A percentile compares a stretch with the other conserved stretches of the same genome.
These are phyloP conservation scores for Darksidea phi DNA, from an alignment of 495 filamentous ascomycete genomes.

Conservation along the genomic window DNA sequence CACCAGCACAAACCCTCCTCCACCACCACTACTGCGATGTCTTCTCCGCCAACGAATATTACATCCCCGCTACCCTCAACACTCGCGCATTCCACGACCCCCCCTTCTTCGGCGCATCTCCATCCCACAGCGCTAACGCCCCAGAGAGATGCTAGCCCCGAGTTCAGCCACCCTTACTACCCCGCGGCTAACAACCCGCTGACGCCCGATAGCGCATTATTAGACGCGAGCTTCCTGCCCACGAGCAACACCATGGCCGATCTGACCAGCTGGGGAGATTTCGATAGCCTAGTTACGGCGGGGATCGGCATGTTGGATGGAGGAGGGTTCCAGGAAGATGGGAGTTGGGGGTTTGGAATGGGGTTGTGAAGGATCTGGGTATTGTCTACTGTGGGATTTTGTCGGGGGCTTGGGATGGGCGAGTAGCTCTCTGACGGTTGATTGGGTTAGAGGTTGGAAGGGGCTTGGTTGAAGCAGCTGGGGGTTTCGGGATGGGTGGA, in stretches of 20 bases:
- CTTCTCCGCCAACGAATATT: too few species aligned
- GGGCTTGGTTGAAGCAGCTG: too few species aligned
- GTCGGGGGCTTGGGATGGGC: too few species aligned
- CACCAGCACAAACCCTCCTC: not conserved
- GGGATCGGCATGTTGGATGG: conserved; percentile 23
- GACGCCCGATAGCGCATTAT: conserved; percentile 22
- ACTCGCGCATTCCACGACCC: not conserved
- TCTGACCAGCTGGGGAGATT: conserved; percentile 27
- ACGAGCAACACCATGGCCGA: conserved; percentile 23
- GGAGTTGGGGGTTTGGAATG: conserved; percentile 11
- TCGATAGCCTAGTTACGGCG: conserved; percentile 24
- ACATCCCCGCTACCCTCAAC: too few species aligned
- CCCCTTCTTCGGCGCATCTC: not conserved
- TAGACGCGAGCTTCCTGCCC: conserved; percentile 6
- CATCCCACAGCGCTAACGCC: conserved; percentile 4
- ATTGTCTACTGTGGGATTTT: too few species aligned
- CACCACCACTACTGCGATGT: too few species aligned
- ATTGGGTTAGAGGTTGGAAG: too few species aligned
- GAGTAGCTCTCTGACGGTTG: too few species aligned
- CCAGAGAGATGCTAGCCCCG: conserved; percentile 15
- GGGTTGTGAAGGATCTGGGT: too few species aligned
- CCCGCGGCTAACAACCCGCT: conserved; percentile 13
- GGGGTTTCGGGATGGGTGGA: too few species aligned
- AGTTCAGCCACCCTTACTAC: not conserved
- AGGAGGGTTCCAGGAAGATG: conserved; percentile 14